Base-by-base conservation (phyloP, 108 stramenopile genomes). In the Pseudonitzschia delicatissima region DNA sequence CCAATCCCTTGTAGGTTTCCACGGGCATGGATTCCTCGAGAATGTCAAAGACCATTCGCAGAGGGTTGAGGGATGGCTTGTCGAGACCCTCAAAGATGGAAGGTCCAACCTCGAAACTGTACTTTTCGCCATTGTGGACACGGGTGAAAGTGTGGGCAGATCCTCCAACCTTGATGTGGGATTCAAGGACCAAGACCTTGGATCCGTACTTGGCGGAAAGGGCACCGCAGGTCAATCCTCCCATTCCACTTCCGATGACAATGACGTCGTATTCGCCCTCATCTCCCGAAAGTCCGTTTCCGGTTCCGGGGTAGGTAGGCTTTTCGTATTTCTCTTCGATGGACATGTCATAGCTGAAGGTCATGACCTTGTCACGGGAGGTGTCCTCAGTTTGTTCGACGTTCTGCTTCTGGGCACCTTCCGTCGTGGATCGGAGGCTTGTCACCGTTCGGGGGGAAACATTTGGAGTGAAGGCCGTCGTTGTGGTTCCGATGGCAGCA, bases 211-310 rank as follows among this genome's bases (percentile, higher is more conserved):
- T 94, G 37, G 93, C 93, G 28, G 72, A 76, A 3, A 94, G 59
- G 17, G 93, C 90, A 27, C 80, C 80, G 64, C 93, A 94, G 50
- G 90, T 72, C 29, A 94, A 68, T 26, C 93, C 93, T 21, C 93
- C 93, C 93, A 94, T 94, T 17, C 93, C 93, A 39, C 81, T 83
- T 18, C 93, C 93, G 40, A 94, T 90, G n/a, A 94, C 90, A 62
- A 94, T 68, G 26, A 91, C 82, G 69, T 94, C 93, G 73, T 64
- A 72, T 59, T 88, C 87, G 9, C 88, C 88, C n/a, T 69, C 45
- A 18, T 88, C 93, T 25, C 87, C 87, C 4, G 86, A 87, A 21
- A 91, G 50, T 26, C 93, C 93, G 50, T 94, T 91, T 42, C 93
- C 93, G 28, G 93, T 94, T 34, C 93, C 93, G 13, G 88, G 88